Conservation (phyloP, 148 eudicot genomes). For the Rhododendron simsii region DNA sequence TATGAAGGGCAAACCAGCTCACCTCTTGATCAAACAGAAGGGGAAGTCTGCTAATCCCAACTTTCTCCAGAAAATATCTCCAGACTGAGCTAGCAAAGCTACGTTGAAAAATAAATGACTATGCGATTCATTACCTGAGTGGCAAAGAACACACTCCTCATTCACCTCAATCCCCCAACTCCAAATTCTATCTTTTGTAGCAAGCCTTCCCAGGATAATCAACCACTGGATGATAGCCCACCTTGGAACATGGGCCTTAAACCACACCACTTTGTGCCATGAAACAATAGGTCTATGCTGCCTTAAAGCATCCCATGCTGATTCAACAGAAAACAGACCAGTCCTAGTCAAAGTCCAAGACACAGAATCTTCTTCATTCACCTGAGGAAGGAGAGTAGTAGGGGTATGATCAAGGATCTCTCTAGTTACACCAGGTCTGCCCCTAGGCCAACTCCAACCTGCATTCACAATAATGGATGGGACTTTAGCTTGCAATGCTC, state of each 20-base stretch:
- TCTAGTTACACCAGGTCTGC: background rate
- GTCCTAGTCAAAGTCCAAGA: background rate
- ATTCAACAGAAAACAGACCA: background rate
- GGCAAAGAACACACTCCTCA: background rate
- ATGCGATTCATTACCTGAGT: background rate
- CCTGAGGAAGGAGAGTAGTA: background rate
- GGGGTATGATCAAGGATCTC: background rate
- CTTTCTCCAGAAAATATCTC: background rate
- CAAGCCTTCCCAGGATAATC: background rate
- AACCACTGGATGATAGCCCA: background rate
- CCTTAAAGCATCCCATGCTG: background rate
- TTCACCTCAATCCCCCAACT: background rate
- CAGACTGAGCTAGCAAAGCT: background rate
- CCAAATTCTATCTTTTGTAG: background rate
- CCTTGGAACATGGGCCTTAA: background rate
- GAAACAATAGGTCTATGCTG: background rate
- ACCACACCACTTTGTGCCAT: background rate
- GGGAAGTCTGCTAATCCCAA: background rate
- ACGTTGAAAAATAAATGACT: background rate
- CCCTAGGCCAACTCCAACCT: background rate
- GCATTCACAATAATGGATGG: background rate
- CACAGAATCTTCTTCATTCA: background rate
- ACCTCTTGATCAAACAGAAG: background rate
- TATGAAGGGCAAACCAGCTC: background rate
- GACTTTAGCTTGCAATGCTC: background rate